A percentile compares a stretch with the other conserved stretches of the same genome.
Evolutionary conservation across 345 rosid species (phyloP).

Genomic region (Eucalyptus rudis): DNA sequence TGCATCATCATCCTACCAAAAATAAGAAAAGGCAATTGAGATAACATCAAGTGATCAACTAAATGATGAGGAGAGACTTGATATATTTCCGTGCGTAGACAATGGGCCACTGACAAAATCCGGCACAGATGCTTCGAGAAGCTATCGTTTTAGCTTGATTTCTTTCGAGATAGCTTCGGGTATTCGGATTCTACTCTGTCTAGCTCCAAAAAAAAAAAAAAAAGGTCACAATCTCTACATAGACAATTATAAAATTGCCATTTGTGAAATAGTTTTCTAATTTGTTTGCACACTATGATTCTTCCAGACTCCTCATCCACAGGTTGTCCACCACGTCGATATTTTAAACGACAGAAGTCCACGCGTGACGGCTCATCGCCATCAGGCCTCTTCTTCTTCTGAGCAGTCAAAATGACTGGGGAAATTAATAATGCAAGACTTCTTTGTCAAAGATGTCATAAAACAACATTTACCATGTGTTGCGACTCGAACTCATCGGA

Average conservation of each 20-base stretch:
- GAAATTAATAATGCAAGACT: neutral
- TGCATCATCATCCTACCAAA: neutral
- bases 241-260: neutral
- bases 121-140: neutral
- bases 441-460: neutral
- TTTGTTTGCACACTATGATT: neutral
- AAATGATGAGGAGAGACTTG: neutral
- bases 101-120: neutral
- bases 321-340: neutral
- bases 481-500: too few relatives aligned
- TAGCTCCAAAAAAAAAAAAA: neutral
- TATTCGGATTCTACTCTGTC: neutral
- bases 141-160: neutral
- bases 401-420: neutral
- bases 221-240: neutral
- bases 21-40: neutral
- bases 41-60: neutral
- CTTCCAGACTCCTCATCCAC: neutral
- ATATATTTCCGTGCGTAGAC: neutral
- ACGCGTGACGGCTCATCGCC: neutral
- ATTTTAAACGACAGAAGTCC: neutral
- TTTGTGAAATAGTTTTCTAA: neutral
- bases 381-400: neutral
- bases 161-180: neutral
- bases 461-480: neutral